These are phyloP conservation scores for Populus hybrid DNA, from an alignment of 441 rosid species.

Conservation along the genomic window DNA sequence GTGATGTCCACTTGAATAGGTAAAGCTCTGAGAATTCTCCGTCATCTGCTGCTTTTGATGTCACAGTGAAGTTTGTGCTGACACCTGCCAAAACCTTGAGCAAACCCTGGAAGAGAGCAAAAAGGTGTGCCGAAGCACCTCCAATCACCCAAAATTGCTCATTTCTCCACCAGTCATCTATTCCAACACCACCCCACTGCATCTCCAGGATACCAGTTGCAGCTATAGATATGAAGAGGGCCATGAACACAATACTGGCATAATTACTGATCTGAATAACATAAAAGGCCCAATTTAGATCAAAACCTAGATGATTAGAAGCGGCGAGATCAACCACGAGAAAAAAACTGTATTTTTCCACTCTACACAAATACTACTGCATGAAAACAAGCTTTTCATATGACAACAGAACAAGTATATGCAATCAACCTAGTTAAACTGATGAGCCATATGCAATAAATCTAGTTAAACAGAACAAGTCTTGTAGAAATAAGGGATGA, in stretches of 20 bases:
- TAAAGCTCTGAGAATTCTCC: slow-evolving; percentile 91
- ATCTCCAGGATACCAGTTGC: slow-evolving; percentile 86
- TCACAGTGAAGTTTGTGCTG: slow-evolving; percentile 87
- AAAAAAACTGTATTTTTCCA: background rate
- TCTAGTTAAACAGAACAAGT: background rate
- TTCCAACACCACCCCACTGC: slow-evolving; percentile 98
- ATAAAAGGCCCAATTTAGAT: slow-evolving; percentile 16
- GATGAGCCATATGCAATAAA: background rate
- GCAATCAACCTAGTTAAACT: background rate
- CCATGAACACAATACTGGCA: slow-evolving; percentile 82
- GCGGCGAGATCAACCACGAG: background rate
- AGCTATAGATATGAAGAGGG: slow-evolving; percentile 79
- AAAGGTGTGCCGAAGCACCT: slow-evolving; percentile 82
- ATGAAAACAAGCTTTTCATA: background rate
- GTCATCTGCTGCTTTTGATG: slow-evolving; percentile 91
- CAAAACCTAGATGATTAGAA: background rate
- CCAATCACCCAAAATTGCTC: slow-evolving; percentile 99
- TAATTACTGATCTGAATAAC: slow-evolving; percentile 80
- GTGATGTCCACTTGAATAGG: slow-evolving; percentile 88
- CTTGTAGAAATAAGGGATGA: background rate
- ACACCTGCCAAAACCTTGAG: slow-evolving; percentile 96
- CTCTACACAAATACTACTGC: background rate
- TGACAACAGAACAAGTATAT: background rate
- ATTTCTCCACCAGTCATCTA: slow-evolving; percentile 98
- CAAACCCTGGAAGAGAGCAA: slow-evolving; percentile 94